A percentile compares a stretch with the other conserved stretches of the same genome.
phyloP scores from a whole-genome alignment of 345 rosid species.

The Diplotaxis tenuifolia region DNA sequence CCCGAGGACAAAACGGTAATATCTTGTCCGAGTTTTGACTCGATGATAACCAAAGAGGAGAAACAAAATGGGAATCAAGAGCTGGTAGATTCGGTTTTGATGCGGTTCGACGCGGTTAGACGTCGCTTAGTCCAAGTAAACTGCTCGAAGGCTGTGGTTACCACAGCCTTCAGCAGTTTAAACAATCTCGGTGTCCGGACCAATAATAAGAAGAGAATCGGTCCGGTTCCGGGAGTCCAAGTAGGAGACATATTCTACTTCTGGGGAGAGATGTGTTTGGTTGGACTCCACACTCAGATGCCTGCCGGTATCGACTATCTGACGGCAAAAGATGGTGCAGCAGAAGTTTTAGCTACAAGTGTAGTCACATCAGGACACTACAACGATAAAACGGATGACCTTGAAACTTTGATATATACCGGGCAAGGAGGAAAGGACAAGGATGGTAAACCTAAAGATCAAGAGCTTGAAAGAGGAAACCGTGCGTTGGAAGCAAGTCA shows the following conservation, averaged over 20 bases:
- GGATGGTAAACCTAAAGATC: conserved; percentile 39
- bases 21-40: not conserved
- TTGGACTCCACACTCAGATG: not conserved
- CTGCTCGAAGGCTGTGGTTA: not conserved
- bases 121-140: not conserved
- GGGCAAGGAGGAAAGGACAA: conserved; percentile 55
- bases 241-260: not conserved
- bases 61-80: not conserved
- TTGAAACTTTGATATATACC: conserved; percentile 49
- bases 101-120: not conserved
- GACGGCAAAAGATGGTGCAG: not conserved
- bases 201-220: not conserved
- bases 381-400: conserved; percentile 48
- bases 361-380: conserved; percentile 62
- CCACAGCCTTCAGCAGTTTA: not conserved
- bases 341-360: conserved; percentile 25
- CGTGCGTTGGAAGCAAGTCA: conserved; percentile 56
- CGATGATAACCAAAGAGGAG: not conserved
- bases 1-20: not conserved
- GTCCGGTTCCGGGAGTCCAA: not conserved
- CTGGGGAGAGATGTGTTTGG: not conserved
- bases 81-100: not conserved
- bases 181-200: not conserved
- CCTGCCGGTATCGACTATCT: not conserved
- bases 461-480: conserved; percentile 62